Evolutionary conservation across 768 basidiomycete species (phyloP).

Genomic region (Dentipellis fragilis): DNA sequence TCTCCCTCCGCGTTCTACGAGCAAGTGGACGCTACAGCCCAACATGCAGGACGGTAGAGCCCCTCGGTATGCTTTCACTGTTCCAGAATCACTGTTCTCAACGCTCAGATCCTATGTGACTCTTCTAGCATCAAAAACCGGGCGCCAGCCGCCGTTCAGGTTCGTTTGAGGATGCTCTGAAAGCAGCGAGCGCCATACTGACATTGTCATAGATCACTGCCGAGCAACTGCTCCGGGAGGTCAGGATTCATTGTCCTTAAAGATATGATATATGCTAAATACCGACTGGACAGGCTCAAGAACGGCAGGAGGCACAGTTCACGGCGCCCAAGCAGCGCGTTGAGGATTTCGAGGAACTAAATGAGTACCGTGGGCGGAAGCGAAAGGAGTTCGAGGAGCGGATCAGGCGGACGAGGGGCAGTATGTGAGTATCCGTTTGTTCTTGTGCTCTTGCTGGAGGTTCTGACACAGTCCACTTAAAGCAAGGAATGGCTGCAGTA

Average conservation of each 20-base stretch:
- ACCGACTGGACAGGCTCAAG: slow-evolving; percentile 67
- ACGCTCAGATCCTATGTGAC: not conserved
- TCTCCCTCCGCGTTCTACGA: no score
- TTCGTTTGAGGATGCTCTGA: slow-evolving; percentile 23
- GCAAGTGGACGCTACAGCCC: not conserved
- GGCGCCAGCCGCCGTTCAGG: slow-evolving; percentile 89
- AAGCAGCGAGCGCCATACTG: slow-evolving; percentile 9
- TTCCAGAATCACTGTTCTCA: not conserved
- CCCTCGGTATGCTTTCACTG: slow-evolving; percentile 40
- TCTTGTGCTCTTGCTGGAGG: not conserved
- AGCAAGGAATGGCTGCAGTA: slow-evolving; percentile 86
- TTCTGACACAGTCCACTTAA: slow-evolving; percentile 4
- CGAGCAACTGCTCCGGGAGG: slow-evolving; percentile 94
- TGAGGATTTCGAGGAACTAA: slow-evolving; percentile 87
- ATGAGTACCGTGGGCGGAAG: slow-evolving; percentile 88
- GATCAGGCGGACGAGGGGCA: slow-evolving; percentile 67
- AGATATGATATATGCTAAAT: not conserved
- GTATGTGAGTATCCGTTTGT: slow-evolving; percentile 43
- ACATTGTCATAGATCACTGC: slow-evolving; percentile 72
- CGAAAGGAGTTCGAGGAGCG: slow-evolving; percentile 92
- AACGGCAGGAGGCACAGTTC: slow-evolving; percentile 87
- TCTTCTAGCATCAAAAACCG: slow-evolving; percentile 83
- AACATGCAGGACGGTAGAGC: slow-evolving; percentile 75
- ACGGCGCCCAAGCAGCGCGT: slow-evolving; percentile 91
- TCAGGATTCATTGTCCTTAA: slow-evolving; percentile 19